A percentile compares a stretch with the other conserved stretches of the same genome.
Conservation (phyloP, 1,139 yeast genomes). For the Magnusiomyces paraingens region DNA sequence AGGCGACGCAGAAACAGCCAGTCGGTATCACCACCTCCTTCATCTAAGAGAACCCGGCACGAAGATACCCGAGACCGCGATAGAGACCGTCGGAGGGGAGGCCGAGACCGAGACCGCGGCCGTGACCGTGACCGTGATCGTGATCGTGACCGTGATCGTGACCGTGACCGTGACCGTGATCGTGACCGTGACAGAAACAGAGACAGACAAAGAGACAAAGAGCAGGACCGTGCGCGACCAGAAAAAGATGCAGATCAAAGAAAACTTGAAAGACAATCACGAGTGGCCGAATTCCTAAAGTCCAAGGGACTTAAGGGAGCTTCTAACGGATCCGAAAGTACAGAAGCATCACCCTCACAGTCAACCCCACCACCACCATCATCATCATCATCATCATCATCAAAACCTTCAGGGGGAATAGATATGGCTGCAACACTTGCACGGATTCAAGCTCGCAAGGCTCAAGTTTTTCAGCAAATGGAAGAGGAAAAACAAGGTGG, state of each 20-base stretch:
- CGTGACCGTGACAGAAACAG: background rate
- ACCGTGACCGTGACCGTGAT: constrained; percentile 2
- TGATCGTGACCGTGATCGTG: constrained; percentile 6
- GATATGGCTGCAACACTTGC: background rate
- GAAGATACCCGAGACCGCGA: background rate
- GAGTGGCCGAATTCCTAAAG: background rate
- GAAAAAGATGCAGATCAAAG: background rate
- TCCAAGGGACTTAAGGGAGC: background rate
- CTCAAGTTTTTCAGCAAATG: constrained; percentile 8
- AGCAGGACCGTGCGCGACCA: background rate
- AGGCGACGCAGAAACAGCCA: background rate
- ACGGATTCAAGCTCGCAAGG: background rate
- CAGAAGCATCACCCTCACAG: constrained; percentile 5
- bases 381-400: constrained; percentile 4
- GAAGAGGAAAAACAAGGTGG: background rate
- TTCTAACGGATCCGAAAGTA: background rate
- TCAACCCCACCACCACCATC: background rate
- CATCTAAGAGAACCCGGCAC: constrained; percentile 7
- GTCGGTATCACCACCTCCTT: constrained; percentile 1
- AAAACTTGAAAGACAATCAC: background rate
- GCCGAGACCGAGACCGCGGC: constrained; percentile 2
- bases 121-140: background rate
- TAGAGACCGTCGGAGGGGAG: background rate
- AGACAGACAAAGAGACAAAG: background rate
- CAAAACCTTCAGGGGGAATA: background rate